Evolutionary conservation across 2,329 filamentous ascomycete species (phyloP), one percentile per base, ranked within the genome.

Genomic region (Xylariomycetidae sp.): DNA sequence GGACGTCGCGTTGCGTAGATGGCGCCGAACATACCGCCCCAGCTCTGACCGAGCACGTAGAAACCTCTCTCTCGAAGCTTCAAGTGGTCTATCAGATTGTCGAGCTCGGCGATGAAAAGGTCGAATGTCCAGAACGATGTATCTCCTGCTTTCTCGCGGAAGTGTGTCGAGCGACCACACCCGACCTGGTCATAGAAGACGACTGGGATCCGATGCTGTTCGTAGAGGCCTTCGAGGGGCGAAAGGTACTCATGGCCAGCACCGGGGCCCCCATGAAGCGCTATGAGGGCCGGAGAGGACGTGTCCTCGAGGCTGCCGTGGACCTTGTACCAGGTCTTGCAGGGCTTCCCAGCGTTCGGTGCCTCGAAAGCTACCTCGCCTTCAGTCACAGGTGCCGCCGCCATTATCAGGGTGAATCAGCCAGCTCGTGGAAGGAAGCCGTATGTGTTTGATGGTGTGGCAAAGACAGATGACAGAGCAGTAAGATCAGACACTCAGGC

Each of bases 171-270:
- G 9, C 52, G 48, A 8, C 67, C 70, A 36, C 63, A 65, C 18
- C 70, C 69, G 32, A 73, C 50, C 39, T 74, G 70, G 40, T 74
- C 70, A 50, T 74, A 74, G 42, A 72, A 58, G 15, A 74, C 16
- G 10, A 46, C 16, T 4, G 45, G 43, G 24, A 44, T 34, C 2
- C 32, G 30, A 5, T 20, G 25, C 20, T 22, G 10, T 19, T 32
- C 29, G 12, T 38, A 34, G 5, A 83, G 68, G 14, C 72, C 66
- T 35, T 76, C 66, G 36, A 84, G 62, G 9, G 77, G 74, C 16
- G 77, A 72, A 4, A 82, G 64, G 48, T 79, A 68, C 44, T 78
- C 67, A 43, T 82, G 77, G n/a, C 67, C 68, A 2, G 68, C 67
- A 1, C 45, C 45, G 4, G 43, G 45, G 2, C 45, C 45, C 3